Evolutionary conservation across 257 asterid genomes (phyloP), one percentile per base, ranked within the genome.

Genomic region (Solanum paucissectum): DNA sequence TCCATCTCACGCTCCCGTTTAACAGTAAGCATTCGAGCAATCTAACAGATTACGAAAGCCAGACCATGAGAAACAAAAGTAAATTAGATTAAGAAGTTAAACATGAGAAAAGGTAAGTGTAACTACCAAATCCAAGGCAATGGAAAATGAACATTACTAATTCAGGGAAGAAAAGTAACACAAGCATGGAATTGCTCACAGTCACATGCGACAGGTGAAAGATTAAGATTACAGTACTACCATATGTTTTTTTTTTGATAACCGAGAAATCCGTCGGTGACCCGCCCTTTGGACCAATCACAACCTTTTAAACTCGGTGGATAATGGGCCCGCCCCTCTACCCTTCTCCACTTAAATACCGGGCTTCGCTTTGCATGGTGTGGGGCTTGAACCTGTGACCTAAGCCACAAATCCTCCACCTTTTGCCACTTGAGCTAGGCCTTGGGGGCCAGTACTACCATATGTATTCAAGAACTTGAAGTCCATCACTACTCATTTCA

Each of bases 1-100:
- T 95, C 98, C 89, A 97, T 14, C 92, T 97, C 99, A 87, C 98
- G 92, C 91, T 95, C 98, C 93, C 98, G 92, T 92, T 92, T 95
- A n/a, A 97, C 94, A 37, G 98, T 95, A 62, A 95, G 93, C 98
- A 97, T 97, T 2, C 97, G 95, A 37, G 99, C 98, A 46, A 95
- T 81, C 98, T 97, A 74, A 85, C 75, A 69, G 16, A 86, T 82
- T 18, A 82, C 10, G 12, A 82, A 82, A 49, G 27, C 85, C 85
- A 81, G 85, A 49, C 11, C 44, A 82, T 5, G 27, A 77, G 75
- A 86, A 52, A 25, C 4, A 83, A 42, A 69, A 46, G 29, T 25
- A 68, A 21, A 46, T 75, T 12, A 49, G 86, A 82, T 32, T 82
- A 23, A 49, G 69, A 49, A 49, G 69, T 82, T 49, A 82, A 49